Conservation (phyloP, 805 yeast species). For the Lachancea kluyveri region DNA sequence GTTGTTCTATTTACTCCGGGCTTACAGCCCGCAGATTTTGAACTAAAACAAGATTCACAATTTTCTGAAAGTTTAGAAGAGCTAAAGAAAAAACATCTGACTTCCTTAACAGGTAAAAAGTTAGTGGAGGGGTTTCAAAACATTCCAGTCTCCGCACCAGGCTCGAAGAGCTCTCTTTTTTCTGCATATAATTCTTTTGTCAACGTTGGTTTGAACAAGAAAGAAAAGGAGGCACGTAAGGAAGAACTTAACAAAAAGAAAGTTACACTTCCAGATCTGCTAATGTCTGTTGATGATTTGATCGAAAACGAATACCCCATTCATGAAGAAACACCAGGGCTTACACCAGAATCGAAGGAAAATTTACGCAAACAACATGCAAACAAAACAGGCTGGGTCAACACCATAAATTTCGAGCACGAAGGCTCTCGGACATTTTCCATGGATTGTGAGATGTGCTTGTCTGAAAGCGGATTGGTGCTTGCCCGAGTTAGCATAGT, state of each 20-base stretch:
- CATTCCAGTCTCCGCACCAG: conserved; percentile 58
- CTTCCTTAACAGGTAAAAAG: conserved; percentile 6
- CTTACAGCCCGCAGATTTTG: conserved; percentile 40
- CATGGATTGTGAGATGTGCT: conserved; percentile 92
- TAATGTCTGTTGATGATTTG: conserved; percentile 45
- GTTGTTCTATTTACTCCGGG: conserved; percentile 65
- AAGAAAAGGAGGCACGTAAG: conserved; percentile 42
- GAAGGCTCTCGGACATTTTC: conserved; percentile 66
- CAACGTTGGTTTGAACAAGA: conserved; percentile 49
- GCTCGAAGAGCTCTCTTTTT: conserved; percentile 49
- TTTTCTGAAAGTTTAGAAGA: conserved; percentile 11
- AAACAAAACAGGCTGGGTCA: conserved; percentile 37
- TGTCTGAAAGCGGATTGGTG: conserved; percentile 52
- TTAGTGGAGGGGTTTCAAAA: conserved; percentile 11
- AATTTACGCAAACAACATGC: conserved; percentile 6
- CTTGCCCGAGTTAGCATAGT: conserved; percentile 75
- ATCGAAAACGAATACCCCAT: conserved; percentile 51
- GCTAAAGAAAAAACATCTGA: conserved; percentile 4
- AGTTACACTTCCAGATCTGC: conserved; percentile 46
- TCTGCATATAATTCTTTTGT: conserved; percentile 52
- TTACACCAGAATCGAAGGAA: conserved; percentile 11
- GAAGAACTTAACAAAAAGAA: conserved; percentile 26
- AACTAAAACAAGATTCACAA: conserved; percentile 14
- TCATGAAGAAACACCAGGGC: conserved; percentile 36
- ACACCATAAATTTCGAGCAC: conserved; percentile 47